Evolutionary conservation across 2,329 filamentous ascomycete genomes (phyloP).

Genomic region (Arthrobotrys conoides): DNA sequence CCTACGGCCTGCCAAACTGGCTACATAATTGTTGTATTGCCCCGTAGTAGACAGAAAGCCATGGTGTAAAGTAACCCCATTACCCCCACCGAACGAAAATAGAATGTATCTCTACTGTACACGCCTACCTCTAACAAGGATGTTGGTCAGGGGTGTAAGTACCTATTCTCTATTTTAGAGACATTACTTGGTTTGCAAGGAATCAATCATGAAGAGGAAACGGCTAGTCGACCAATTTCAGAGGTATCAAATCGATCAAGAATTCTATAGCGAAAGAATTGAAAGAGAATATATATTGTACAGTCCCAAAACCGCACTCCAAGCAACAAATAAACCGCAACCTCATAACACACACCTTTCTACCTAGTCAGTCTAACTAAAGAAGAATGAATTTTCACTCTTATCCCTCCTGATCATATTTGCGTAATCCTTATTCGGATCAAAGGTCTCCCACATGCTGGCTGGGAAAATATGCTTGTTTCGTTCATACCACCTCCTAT

Average conservation of each 20-base stretch:
- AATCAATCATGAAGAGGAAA: background rate
- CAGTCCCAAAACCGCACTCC: background rate
- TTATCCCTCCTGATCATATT: constrained; percentile 83
- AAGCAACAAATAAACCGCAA: background rate
- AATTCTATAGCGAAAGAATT: background rate
- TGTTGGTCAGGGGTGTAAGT: no score
- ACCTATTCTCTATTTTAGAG: no score
- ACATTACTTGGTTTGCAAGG: no score
- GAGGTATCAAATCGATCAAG: no score
- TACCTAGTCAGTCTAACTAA: constrained; percentile 69
- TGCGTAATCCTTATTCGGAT: constrained; percentile 87
- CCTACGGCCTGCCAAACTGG: no score
- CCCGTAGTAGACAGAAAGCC: no score
- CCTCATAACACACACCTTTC: background rate
- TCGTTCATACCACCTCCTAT: constrained; percentile 94
- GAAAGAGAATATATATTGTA: background rate
- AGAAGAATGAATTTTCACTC: constrained; percentile 95
- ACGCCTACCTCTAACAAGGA: no score
- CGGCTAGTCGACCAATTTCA: background rate
- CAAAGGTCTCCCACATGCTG: constrained; percentile 95
- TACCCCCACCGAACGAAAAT: no score
- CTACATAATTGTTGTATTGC: no score
- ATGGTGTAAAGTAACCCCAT: no score
- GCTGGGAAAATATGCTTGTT: constrained; percentile 99
- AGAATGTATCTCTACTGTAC: no score